phyloP scores from a whole-genome alignment of 73 alveolate genomes.

The Tetrahymena thermophila region DNA sequence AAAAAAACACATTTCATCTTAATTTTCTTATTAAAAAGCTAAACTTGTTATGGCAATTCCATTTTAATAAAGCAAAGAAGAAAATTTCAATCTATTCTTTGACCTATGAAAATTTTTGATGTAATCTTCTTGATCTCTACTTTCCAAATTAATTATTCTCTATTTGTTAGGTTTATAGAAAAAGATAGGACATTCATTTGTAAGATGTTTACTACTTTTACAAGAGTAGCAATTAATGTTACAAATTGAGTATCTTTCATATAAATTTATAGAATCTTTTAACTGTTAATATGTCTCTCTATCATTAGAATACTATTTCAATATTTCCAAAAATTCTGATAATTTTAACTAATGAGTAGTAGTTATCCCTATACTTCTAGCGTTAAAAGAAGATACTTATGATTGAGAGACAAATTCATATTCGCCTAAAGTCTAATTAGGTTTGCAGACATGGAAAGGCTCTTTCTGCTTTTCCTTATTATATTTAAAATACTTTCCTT shows the following conservation, averaged over 20 bases:
- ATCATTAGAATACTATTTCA: neutral
- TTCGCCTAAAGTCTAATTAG: neutral
- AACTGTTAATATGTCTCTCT: neutral
- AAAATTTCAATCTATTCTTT: neutral
- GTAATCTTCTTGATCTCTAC: neutral
- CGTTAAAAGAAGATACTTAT: neutral
- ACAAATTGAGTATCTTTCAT: neutral
- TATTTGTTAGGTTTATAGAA: neutral
- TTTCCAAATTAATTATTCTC: neutral
- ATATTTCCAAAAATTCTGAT: neutral
- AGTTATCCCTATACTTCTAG: neutral
- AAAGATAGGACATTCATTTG: neutral
- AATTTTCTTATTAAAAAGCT: neutral
- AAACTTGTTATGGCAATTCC: neutral
- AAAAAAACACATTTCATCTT: neutral
- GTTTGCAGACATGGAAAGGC: neutral
- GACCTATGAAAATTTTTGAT: neutral
- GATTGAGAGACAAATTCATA: neutral
- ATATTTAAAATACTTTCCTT: neutral
- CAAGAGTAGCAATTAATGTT: neutral
- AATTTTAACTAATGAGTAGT: neutral
- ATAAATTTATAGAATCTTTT: neutral
- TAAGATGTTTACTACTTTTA: neutral
- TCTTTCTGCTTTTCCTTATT: neutral
- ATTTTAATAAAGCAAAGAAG: neutral